Evolutionary conservation across 164 flowering plant species (phyloP), one percentile per base, ranked within the genome.

Genomic region (Vitis labrusca): DNA sequence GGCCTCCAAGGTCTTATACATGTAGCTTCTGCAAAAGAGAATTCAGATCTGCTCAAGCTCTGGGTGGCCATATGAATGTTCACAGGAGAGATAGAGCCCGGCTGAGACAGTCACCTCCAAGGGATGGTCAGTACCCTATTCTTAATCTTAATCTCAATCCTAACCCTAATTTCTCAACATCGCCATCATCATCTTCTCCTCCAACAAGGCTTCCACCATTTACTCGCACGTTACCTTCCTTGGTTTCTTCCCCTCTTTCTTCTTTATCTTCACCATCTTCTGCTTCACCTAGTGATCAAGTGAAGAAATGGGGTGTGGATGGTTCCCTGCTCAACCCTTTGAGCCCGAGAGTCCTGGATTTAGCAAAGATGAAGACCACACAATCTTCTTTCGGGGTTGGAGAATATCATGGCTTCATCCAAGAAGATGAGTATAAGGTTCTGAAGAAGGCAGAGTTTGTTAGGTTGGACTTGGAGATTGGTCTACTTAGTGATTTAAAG

Each of bases 31-130:
- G 96, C 79, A 86, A 78, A 65, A 87, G 89, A 66, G 90, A 86
- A 65, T 91, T 91, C 69, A 83, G 83, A 78, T 90, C 93, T 63
- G 93, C 96, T 64, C 96, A 91, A 79, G 93, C 90, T 47, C 86
- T 87, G 61, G 93, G 93, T 8, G 93, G 91, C 23, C 93, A 89
- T 74, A 89, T 90, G 95, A 90, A 90, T 69, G 93, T 91, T 53
- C 94, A 90, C 47, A 83, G 92, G 67, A 85, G 90, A 68, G 94
- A 90, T 71, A 79, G 94, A 76, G 94, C 92, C 16, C 78, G 80
- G 78, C 59, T 86, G 59, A 85, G 89, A 65, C 79, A 82, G 49
- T 79, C 83, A 47, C 83, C 87, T 64, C 82, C 85, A 48, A 63
- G 54, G 65, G 76, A 67, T 37, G 70, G 55, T 63, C 70, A 74